phyloP scores from a whole-genome alignment of 2,329 filamentous ascomycete species.

The Sclerotinia glacialis region DNA sequence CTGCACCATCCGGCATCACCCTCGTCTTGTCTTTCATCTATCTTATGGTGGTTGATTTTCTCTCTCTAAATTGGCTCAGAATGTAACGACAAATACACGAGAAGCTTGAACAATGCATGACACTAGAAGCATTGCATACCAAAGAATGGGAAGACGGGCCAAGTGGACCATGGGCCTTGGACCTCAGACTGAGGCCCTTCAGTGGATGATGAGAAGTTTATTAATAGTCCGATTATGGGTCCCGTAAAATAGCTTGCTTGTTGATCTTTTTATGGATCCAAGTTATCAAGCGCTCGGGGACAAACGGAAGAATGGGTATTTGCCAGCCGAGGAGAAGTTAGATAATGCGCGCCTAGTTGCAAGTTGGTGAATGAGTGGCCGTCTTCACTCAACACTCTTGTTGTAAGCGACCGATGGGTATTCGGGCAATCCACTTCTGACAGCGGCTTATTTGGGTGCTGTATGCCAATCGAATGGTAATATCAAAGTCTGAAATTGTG shows the following conservation, averaged over 20 bases:
- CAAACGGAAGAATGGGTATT: background rate
- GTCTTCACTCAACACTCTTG: background rate
- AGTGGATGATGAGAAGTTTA: background rate
- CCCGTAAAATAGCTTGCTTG: background rate
- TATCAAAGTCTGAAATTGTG: background rate
- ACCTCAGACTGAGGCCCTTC: no score
- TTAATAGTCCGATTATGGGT: slow-evolving; percentile 4
- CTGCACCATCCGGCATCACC: background rate
- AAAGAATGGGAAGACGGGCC: background rate
- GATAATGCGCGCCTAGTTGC: background rate
- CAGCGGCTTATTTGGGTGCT: background rate
- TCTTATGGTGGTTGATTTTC: background rate
- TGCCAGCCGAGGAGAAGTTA: background rate
- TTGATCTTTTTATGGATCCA: background rate
- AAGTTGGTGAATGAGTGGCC: no score
- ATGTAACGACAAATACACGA: background rate
- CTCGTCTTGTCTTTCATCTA: background rate
- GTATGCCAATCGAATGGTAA: background rate
- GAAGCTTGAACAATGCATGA: background rate
- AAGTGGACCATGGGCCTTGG: background rate
- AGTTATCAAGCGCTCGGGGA: slow-evolving; percentile 5
- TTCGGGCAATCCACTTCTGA: background rate
- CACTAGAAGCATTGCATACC: background rate
- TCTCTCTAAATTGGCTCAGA: background rate
- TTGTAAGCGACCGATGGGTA: background rate